Base-by-base conservation (phyloP, 352 stramenopile genomes). In the Phytophthora cajani region DNA sequence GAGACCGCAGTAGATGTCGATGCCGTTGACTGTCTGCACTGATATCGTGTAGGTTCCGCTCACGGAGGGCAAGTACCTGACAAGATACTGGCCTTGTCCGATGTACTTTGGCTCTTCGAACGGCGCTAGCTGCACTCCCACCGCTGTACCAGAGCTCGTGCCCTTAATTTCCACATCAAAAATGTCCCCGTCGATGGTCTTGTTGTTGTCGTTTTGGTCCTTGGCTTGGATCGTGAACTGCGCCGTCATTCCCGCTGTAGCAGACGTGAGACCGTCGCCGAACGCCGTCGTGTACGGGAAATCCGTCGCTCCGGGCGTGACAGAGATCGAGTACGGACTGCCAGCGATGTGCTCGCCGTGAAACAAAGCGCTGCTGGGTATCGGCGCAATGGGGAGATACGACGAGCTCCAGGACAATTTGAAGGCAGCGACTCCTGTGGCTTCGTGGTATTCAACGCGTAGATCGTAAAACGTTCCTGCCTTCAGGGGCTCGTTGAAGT, bases 1-100 rank as follows among this genome's bases (percentile, higher is more conserved):
- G 1, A 88, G 74, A 0, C 97, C 97, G 64, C 97, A 99, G 75
- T 98, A 99, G 72, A 99, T 99, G 70, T 99, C 89, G 7, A 88
- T 95, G 21, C 88, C 93, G 36, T 95, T 90, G 25, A 93, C 84
- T 10, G 95, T 98, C 54, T 92, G 89, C 30, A 99, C 88, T 14
- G 88, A 95, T 0, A 99, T 62, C 19, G 75, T 65, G 77, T 98
- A 99, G n/a, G 64, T 64, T 0, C 97, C 97, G 54, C 84, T 92
- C 77, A 97, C 58, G 56, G 81, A 68, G 59, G 82, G 80, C 38
- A 93, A 87, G 73, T 98, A 99, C 52, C 84, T 81, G 21, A 98
- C 91, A 1, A 85, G 57, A 74, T 99, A 99, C 64, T 96, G 86
- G 0, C 97, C 97, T 55, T 93, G 72, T 17, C 94, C 96, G 38